Evolutionary conservation across 352 stramenopile genomes (phyloP).

Genomic region (Paralagenidium karlingii): DNA sequence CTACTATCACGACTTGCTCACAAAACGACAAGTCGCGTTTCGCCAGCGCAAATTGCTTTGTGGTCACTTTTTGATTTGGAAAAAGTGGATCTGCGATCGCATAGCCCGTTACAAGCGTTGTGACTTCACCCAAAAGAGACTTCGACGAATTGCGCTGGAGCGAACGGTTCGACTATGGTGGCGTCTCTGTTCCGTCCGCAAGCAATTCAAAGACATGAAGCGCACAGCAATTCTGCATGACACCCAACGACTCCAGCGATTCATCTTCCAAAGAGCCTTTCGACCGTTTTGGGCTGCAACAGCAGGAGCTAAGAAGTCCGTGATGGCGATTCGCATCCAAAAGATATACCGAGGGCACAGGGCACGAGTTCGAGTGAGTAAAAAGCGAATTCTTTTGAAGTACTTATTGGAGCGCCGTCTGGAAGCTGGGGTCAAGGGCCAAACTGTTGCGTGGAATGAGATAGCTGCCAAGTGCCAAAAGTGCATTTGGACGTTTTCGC

Average conservation of each 20-base stretch:
- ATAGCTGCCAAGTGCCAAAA: too few species aligned
- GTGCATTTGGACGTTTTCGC: constrained; percentile 18
- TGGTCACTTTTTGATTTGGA: too few species aligned
- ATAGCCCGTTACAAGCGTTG: not conserved
- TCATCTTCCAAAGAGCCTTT: constrained; percentile 14
- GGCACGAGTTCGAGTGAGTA: constrained; percentile 15
- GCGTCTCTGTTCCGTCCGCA: too few species aligned
- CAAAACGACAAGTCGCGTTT: too few species aligned
- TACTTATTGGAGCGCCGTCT: constrained; percentile 18
- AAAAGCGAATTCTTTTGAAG: constrained; percentile 15
- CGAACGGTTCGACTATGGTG: constrained; percentile 5
- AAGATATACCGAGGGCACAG: constrained; percentile 11
- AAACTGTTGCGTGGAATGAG: constrained; percentile 7
- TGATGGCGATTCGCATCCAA: constrained; percentile 23
- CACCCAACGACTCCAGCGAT: constrained; percentile 10
- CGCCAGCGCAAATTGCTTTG: too few species aligned
- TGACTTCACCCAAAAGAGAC: constrained; percentile 1
- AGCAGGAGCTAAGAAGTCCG: constrained; percentile 8
- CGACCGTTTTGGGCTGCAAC: constrained; percentile 18
- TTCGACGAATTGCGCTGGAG: not conserved
- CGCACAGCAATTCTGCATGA: constrained; percentile 14
- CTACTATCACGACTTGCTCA: too few species aligned
- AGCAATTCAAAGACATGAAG: too few species aligned
- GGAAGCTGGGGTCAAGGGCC: constrained; percentile 5
- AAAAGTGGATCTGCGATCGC: not conserved